Conservation (phyloP, 306 rosid genomes). For the Trichosanthes truncata region DNA sequence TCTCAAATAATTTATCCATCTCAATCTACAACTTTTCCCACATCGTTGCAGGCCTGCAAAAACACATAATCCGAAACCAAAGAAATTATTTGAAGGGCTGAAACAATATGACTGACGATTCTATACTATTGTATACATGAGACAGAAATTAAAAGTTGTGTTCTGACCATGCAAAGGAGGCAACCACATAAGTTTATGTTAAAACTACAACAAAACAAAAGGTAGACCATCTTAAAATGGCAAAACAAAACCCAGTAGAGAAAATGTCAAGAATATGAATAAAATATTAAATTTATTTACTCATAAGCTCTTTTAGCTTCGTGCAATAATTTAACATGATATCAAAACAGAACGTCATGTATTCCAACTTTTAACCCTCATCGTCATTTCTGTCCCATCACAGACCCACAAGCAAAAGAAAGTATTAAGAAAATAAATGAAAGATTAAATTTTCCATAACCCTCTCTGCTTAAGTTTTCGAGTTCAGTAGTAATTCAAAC, state of each 20-base stretch:
- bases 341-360: not conserved
- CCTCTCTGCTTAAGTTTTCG: not conserved
- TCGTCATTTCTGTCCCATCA: not conserved
- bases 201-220: too few species aligned
- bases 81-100: not conserved
- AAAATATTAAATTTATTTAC: not conserved
- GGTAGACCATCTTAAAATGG: too few species aligned
- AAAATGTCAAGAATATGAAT: not conserved
- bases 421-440: not conserved
- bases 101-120: not conserved
- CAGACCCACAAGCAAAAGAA: not conserved
- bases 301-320: too few species aligned
- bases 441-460: too few species aligned
- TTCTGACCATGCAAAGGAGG: not conserved
- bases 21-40: constrained; percentile 89
- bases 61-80: not conserved
- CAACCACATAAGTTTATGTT: too few species aligned
- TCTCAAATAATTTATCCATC: constrained; percentile 96
- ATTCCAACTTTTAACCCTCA: not conserved
- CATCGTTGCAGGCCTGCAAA: constrained; percentile 73
- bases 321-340: not conserved
- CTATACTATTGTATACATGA: not conserved
- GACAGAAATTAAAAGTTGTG: not conserved
- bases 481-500: not conserved
- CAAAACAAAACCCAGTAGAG: not conserved